Base-by-base conservation (phyloP, 345 rosid species). In the Euphorbia lathyris region DNA sequence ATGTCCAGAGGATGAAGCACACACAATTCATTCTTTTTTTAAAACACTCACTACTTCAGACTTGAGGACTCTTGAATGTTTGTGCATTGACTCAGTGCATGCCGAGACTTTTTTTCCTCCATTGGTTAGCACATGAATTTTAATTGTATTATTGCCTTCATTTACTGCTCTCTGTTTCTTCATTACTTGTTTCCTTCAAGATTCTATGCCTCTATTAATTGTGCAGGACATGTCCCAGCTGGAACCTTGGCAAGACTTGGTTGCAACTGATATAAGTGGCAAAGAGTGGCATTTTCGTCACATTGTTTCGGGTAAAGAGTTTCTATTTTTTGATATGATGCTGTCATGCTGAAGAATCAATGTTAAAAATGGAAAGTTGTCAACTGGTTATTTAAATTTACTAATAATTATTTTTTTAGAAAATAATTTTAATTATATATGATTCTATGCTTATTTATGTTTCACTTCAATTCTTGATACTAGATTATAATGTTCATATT, bases 51-150 rank as follows among this genome's bases (percentile, higher is more conserved):
- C 96, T 27, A 97, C 97, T 72, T 94, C 98, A 23, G 98, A 94
- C 81, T 91, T 97, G 55, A 94, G 98, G 84, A 94, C 95, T 58
- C 97, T 89, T 77, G 98, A 96, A 70, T 95, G 96, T 30, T 94
- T 94, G 79, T 91, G 94, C 20, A 96, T 94, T 77, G 86, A 90
- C 65, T 86, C 93, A 42, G 86, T 92, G 80, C 96, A 92, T 72
- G 98, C 98, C 23, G 96, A 94, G 80, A 95, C 91, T 76, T 94
- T 97, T 81, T 88, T 94, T 67, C 98, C 98, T 70, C 89, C 90
- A 58, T 77, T 91, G 96, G 98, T 94, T 65, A 83, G 88, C 72
- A 40, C 70, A 52, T 50, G 59, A 58, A 43, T 36, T 57, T 63
- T 45, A 19, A 10, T 23, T 38, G 26, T 60, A 14, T 45, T 45